Percentiles rank a stretch among this genome's conserved stretches.
Conservation (phyloP, 2,329 filamentous ascomycete species). For the Ophiostoma australiae region DNA sequence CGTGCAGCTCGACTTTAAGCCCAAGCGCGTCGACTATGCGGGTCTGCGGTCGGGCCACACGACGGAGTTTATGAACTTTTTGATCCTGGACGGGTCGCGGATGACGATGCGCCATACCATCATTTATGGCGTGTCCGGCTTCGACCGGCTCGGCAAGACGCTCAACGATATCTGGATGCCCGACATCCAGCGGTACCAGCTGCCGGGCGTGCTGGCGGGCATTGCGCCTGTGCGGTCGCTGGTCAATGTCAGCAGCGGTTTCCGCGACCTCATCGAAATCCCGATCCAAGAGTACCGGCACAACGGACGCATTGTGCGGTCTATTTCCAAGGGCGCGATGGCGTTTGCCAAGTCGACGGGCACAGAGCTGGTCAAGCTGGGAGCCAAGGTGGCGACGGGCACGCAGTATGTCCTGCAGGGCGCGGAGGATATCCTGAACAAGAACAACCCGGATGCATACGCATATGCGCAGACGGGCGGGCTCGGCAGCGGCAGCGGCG, state of each 20-base stretch:
- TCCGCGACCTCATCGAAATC: conserved; percentile 80
- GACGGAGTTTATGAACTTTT: conserved; percentile 98
- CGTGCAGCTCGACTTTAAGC: conserved; percentile 89
- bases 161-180: conserved; percentile 97
- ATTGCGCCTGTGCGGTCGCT: conserved; percentile 84
- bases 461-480: conserved; percentile 26
- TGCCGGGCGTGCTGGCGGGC: conserved; percentile 82
- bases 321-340: conserved; percentile 82
- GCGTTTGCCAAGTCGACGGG: conserved; percentile 92
- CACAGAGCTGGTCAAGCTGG: conserved; percentile 87
- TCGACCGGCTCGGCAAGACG: conserved; percentile 81
- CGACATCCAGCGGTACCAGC: conserved; percentile 82
- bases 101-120: conserved; percentile 85
- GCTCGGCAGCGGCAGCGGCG: conserved; percentile 34
- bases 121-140: conserved; percentile 85
- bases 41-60: conserved; percentile 89
- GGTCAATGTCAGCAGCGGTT: conserved; percentile 83
- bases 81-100: conserved; percentile 82
- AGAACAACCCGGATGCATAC: conserved; percentile 29
- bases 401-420: conserved; percentile 90
- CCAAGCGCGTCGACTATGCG: conserved; percentile 93
- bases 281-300: conserved; percentile 91
- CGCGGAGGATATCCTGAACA: conserved; percentile 71
- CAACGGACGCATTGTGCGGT: conserved; percentile 86
- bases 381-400: conserved; percentile 89